These are phyloP conservation scores for Kwoniella mangroviensis DNA, from an alignment of 768 basidiomycete species.

Conservation along the genomic window DNA sequence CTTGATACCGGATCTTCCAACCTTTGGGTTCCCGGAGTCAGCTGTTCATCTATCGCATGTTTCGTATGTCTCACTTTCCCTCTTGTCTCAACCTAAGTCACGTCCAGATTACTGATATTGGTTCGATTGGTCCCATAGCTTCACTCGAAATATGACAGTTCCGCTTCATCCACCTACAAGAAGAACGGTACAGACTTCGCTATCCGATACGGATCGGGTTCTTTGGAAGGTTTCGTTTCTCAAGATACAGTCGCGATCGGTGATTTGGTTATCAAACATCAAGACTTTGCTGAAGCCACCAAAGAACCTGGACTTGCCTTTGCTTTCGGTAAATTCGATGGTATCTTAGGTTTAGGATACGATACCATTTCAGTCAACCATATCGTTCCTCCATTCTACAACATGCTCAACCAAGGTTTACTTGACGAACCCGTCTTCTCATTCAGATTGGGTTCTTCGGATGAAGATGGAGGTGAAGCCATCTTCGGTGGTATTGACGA, in stretches of 20 bases:
- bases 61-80: constrained; percentile 48
- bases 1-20: constrained; percentile 81
- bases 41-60: constrained; percentile 57
- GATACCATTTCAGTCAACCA: constrained; percentile 90
- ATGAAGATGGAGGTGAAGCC: constrained; percentile 86
- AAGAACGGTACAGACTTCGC: constrained; percentile 85
- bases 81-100: constrained; percentile 2
- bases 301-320: constrained; percentile 97
- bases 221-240: constrained; percentile 95
- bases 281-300: constrained; percentile 93
- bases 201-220: constrained; percentile 93
- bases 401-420: constrained; percentile 80
- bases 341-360: constrained; percentile 90
- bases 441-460: constrained; percentile 86
- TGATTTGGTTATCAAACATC: constrained; percentile 72
- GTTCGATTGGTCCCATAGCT: constrained; percentile 58
- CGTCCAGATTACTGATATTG: not conserved
- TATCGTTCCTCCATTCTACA: constrained; percentile 92
- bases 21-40: constrained; percentile 78
- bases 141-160: constrained; percentile 86
- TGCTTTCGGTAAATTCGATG: constrained; percentile 87
- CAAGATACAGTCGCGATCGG: constrained; percentile 79
- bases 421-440: constrained; percentile 87
- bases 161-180: constrained; percentile 79
- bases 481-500: constrained; percentile 88